These are phyloP conservation scores for Daldinia grandis DNA, from an alignment of 495 filamentous ascomycete species.

Conservation along the genomic window DNA sequence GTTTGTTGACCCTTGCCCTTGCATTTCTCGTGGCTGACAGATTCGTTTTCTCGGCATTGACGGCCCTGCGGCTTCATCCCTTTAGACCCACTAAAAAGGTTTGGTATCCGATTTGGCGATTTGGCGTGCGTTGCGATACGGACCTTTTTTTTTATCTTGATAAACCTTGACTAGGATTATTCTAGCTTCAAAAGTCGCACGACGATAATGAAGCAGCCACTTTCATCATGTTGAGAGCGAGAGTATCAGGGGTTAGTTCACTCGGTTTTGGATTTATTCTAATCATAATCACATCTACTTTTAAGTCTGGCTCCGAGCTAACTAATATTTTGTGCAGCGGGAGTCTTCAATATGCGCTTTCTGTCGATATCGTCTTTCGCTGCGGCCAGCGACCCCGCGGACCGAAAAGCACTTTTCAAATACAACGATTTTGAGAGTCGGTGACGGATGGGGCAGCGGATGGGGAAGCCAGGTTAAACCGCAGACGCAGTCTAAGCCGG, in stretches of 20 bases:
- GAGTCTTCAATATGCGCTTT: constrained; percentile 45
- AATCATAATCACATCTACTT: not conserved
- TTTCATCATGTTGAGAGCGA: constrained; percentile 46
- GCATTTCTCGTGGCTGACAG: not conserved
- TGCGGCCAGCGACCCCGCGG: constrained; percentile 15
- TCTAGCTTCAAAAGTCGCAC: constrained; percentile 37
- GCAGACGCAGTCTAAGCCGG: not conserved
- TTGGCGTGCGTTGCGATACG: constrained; percentile 14
- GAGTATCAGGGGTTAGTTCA: constrained; percentile 32
- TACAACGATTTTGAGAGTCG: constrained; percentile 5
- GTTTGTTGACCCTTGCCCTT: constrained; percentile 5
- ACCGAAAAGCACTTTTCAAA: constrained; percentile 32
- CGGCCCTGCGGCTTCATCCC: not conserved
- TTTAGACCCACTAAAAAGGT: constrained; percentile 20
- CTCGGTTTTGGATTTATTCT: not conserved
- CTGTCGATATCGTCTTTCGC: constrained; percentile 41
- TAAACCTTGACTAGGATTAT: not conserved
- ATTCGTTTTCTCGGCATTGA: not conserved
- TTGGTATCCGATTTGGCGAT: constrained; percentile 9
- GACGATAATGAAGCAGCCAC: constrained; percentile 15
- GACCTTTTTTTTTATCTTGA: constrained; percentile 22
- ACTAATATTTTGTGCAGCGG: constrained; percentile 23
- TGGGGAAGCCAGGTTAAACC: constrained; percentile 21
- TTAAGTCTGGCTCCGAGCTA: constrained; percentile 6
- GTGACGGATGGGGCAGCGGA: constrained; percentile 30